Evolutionary conservation across 148 eudicot genomes (phyloP).

Genomic region (Suaeda aralocaspica): DNA sequence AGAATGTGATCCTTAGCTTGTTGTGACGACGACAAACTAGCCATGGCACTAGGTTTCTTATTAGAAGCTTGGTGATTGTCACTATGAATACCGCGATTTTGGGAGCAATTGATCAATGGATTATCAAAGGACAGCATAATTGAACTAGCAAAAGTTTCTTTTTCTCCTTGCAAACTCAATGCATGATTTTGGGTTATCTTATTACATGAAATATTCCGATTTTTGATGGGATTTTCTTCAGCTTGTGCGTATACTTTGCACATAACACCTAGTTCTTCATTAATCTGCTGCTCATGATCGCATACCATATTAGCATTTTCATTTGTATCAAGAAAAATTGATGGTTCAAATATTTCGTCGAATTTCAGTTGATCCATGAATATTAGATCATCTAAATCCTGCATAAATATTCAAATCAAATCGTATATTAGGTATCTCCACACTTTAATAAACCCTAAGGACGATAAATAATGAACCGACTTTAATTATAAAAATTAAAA

Average conservation of each 20-base stretch:
- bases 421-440: no score
- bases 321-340: conserved; percentile 15
- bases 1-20: conserved; percentile 45
- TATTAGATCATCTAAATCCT: conserved; percentile 56
- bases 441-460: no score
- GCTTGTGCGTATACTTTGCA: conserved; percentile 11
- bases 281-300: conserved; percentile 12
- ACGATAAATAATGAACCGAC: no score
- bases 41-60: conserved; percentile 20
- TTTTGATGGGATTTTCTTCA: conserved; percentile 6
- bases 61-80: conserved; percentile 26
- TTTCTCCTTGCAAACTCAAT: conserved; percentile 16
- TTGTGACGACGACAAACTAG: conserved; percentile 19
- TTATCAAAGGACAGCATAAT: conserved; percentile 28
- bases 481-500: neutral
- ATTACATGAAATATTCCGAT: no score
- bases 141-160: neutral
- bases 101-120: conserved; percentile 24
- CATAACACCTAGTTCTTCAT: neutral
- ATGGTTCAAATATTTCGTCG: conserved; percentile 31
- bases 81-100: conserved; percentile 14
- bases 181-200: conserved; percentile 1
- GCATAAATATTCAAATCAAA: conserved; percentile 1
- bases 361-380: conserved; percentile 30
- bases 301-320: no score